These are phyloP conservation scores for Usnea hakonensis DNA, from an alignment of 495 filamentous ascomycete genomes.

Conservation along the genomic window DNA sequence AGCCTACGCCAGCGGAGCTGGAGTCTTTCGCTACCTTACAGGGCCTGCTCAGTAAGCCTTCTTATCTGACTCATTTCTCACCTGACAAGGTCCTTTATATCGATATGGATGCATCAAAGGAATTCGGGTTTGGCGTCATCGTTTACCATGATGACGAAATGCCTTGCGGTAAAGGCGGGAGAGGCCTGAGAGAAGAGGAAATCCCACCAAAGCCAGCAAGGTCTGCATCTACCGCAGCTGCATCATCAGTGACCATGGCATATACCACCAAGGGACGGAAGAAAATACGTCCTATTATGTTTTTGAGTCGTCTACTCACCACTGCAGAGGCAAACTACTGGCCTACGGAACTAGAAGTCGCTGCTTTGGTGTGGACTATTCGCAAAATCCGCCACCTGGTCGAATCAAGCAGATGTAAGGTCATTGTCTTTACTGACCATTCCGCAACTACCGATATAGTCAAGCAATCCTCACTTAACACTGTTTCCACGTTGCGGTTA, in stretches of 20 bases:
- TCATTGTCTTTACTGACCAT: conserved; percentile 4
- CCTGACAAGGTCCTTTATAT: not conserved
- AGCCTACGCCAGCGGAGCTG: not conserved
- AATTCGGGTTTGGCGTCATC: not conserved
- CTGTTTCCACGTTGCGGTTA: not conserved
- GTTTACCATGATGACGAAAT: conserved; percentile 4
- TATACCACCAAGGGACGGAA: no score
- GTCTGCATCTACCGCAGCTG: no score
- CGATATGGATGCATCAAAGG: conserved; percentile 7
- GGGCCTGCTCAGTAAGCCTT: not conserved
- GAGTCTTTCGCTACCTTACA: not conserved
- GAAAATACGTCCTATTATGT: conserved; percentile 14
- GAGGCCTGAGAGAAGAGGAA: no score
- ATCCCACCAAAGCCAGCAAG: no score
- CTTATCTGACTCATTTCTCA: not conserved
- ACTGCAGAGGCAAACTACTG: conserved; percentile 9
- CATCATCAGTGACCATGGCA: no score
- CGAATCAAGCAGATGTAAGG: not conserved
- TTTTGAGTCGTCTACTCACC: not conserved
- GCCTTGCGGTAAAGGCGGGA: no score
- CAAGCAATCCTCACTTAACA: not conserved
- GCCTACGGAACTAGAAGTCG: conserved; percentile 14
- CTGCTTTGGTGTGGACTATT: conserved; percentile 4
- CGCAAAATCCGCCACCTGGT: not conserved
- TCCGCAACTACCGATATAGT: not conserved